Evolutionary conservation across 257 asterid genomes (phyloP).

Genomic region (Anisodus tanguticus): DNA sequence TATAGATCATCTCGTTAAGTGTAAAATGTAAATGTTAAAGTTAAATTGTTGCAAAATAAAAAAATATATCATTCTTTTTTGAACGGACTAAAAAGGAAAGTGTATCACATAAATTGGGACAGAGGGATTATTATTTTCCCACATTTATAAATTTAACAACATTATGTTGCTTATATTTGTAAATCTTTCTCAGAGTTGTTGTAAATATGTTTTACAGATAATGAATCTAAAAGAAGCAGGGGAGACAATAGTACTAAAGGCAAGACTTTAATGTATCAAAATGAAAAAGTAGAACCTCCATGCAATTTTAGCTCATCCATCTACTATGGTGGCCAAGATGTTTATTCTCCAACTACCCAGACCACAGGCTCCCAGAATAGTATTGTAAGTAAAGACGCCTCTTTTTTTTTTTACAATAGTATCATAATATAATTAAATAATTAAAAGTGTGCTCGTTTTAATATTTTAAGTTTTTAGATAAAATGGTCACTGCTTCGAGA

Average conservation of each 20-base stretch:
- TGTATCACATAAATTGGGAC: too few species aligned
- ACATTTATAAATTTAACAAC: background rate
- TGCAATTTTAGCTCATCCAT: slow-evolving; percentile 29
- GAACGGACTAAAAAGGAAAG: too few species aligned
- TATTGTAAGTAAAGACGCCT: background rate
- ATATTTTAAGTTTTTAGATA: too few species aligned
- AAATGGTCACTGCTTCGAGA: too few species aligned
- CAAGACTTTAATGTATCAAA: background rate
- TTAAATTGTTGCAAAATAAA: too few species aligned
- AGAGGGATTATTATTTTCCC: background rate
- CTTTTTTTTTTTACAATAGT: background rate
- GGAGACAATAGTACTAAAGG: too few species aligned
- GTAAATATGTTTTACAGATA: slow-evolving; percentile 1
- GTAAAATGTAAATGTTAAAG: too few species aligned
- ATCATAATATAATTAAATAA: background rate
- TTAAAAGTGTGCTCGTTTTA: background rate
- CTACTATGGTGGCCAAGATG: slow-evolving; percentile 34
- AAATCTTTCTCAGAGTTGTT: background rate
- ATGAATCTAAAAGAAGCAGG: background rate
- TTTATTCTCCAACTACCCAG: slow-evolving; percentile 20
- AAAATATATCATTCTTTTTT: too few species aligned
- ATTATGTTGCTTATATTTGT: background rate
- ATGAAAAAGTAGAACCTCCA: slow-evolving; percentile 21
- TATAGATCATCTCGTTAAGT: too few species aligned
- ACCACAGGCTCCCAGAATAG: background rate